Percentiles rank a stretch among this genome's conserved stretches.
phyloP scores from a whole-genome alignment of 1,284 basidiomycete species.

The Flammula alnicola region DNA sequence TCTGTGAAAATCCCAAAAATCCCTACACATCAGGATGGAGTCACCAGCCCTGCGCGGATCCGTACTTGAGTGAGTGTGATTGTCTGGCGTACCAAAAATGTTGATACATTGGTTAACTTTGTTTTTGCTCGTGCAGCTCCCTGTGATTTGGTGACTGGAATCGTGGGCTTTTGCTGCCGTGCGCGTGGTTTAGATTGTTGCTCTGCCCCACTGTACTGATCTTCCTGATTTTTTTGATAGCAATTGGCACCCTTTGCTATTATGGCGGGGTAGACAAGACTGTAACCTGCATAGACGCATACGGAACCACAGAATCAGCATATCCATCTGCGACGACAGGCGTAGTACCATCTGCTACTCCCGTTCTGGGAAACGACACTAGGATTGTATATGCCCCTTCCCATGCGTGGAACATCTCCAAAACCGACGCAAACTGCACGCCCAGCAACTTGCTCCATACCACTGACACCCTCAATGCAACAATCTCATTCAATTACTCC shows the following conservation, averaged over 20 bases:
- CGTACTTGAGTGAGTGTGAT: neutral
- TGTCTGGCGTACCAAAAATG: neutral
- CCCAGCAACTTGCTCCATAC: constrained; percentile 8
- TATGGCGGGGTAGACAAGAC: neutral
- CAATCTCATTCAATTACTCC: constrained; percentile 26
- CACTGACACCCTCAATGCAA: constrained; percentile 23
- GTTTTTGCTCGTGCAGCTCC: neutral
- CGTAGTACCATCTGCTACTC: constrained; percentile 13
- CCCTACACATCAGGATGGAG: neutral
- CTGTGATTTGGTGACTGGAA: neutral
- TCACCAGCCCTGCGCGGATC: neutral
- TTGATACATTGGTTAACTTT: neutral
- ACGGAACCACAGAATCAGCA: constrained; percentile 17
- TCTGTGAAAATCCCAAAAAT: neutral
- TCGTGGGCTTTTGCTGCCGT: constrained; percentile 11
- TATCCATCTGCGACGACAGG: constrained; percentile 17
- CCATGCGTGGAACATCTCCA: constrained; percentile 18
- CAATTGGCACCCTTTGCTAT: constrained; percentile 6
- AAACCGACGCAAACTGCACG: constrained; percentile 13
- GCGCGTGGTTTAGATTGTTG: no score
- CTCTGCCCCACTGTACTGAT: neutral
- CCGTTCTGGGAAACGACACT: constrained; percentile 6
- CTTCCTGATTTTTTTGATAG: neutral
- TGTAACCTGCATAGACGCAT: constrained; percentile 21
- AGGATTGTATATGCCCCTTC: constrained; percentile 12